phyloP scores from a whole-genome alignment of 2,329 filamentous ascomycete genomes.

The Colletotrichum gloeosporioides region DNA sequence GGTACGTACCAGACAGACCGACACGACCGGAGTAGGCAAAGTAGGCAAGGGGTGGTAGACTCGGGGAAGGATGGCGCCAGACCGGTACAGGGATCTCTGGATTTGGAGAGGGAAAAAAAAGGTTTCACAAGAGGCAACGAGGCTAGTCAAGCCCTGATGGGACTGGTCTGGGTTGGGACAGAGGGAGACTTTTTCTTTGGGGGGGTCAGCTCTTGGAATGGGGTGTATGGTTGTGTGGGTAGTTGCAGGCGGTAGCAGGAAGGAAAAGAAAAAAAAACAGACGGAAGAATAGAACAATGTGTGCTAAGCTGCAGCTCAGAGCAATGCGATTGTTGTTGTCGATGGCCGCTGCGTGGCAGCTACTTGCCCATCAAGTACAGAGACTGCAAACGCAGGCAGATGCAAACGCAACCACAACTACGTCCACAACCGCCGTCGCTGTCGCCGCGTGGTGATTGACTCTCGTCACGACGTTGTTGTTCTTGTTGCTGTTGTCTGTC shows the following conservation, averaged over 20 bases:
- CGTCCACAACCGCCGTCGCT: neutral
- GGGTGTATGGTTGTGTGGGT: slow-evolving; percentile 8
- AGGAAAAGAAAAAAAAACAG: neutral
- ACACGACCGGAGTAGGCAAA: slow-evolving; percentile 11
- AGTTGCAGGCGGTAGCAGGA: slow-evolving; percentile 7
- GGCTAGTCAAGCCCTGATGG: slow-evolving; percentile 13
- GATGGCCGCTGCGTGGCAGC: slow-evolving; percentile 1
- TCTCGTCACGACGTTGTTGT: neutral
- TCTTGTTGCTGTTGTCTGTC: neutral
- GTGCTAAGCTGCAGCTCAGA: neutral
- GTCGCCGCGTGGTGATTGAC: neutral
- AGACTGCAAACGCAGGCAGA: neutral
- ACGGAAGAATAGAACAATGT: slow-evolving; percentile 10
- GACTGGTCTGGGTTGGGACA: slow-evolving; percentile 4
- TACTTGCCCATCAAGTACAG: slow-evolving; percentile 8
- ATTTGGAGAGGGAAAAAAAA: slow-evolving; percentile 1
- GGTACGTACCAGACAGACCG: slow-evolving; percentile 16
- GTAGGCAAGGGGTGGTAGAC: slow-evolving; percentile 17
- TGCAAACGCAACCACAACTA: neutral
- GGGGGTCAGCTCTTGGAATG: neutral
- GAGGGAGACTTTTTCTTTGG: slow-evolving; percentile 1
- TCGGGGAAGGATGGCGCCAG: slow-evolving; percentile 22
- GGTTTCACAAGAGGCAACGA: slow-evolving; percentile 24
- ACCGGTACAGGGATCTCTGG: slow-evolving; percentile 12
- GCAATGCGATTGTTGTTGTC: neutral